phyloP scores from a whole-genome alignment of 495 filamentous ascomycete species.

The Hypoxylon crocopeplum region DNA sequence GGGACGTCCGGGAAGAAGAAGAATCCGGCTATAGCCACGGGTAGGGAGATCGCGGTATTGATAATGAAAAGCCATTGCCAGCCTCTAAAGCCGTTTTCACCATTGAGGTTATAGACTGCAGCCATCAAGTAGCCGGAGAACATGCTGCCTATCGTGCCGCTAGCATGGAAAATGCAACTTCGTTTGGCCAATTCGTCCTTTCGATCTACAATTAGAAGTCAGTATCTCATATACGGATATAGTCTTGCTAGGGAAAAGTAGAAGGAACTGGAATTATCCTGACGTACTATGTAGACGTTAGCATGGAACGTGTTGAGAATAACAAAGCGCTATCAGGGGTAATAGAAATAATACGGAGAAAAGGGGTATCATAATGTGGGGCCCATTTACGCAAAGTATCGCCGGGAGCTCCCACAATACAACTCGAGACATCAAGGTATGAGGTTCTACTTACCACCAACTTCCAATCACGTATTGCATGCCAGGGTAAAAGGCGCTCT shows the following conservation, averaged over 20 bases:
- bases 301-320: no score
- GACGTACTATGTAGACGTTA: slow-evolving; percentile 20
- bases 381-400: no score
- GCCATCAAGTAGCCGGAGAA: slow-evolving; percentile 68
- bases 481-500: slow-evolving; percentile 52
- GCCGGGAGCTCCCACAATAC: no score
- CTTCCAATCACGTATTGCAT: slow-evolving; percentile 58
- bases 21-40: slow-evolving; percentile 61
- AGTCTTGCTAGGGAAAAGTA: neutral
- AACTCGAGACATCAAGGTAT: no score
- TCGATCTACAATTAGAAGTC: slow-evolving; percentile 40
- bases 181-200: slow-evolving; percentile 64
- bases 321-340: no score
- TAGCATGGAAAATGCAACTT: slow-evolving; percentile 68
- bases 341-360: no score
- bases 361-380: no score
- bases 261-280: neutral
- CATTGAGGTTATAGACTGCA: slow-evolving; percentile 62
- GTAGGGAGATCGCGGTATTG: slow-evolving; percentile 53
- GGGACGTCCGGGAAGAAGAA: slow-evolving; percentile 68
- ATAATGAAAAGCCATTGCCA: slow-evolving; percentile 62
- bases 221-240: no score
- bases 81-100: slow-evolving; percentile 53
- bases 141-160: slow-evolving; percentile 59
- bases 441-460: slow-evolving; percentile 54